Evolutionary conservation across 2,329 filamentous ascomycete species (phyloP).

Genomic region (Hymenoscyphus scutula): DNA sequence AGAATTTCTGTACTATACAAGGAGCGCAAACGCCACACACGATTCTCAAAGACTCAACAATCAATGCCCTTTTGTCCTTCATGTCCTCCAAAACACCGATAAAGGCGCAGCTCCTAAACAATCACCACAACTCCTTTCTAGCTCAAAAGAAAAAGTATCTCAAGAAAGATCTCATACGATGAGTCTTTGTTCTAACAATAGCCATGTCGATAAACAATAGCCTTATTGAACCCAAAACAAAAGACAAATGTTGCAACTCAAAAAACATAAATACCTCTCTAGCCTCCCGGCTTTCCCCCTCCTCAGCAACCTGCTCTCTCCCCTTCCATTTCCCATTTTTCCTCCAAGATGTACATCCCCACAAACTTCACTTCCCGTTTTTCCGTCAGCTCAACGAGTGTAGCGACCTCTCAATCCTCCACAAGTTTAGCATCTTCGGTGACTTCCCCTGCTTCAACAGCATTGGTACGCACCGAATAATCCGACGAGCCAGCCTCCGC

Average conservation of each 20-base stretch:
- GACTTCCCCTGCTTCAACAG: background rate
- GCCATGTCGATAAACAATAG: background rate
- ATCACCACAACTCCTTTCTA: background rate
- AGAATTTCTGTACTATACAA: too few relatives aligned
- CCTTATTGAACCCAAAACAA: background rate
- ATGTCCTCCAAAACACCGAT: background rate
- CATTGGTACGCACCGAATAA: background rate
- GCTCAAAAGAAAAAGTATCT: background rate
- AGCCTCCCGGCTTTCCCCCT: background rate
- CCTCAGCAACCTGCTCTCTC: background rate
- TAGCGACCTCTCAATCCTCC: background rate
- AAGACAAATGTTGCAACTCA: background rate
- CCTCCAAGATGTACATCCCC: background rate
- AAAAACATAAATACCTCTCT: background rate
- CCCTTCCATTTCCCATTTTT: background rate
- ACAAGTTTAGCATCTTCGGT: background rate
- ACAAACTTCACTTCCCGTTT: background rate
- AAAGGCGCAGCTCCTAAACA: background rate
- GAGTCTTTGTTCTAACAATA: background rate
- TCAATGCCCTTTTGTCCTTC: background rate
- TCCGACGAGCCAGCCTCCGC: background rate
- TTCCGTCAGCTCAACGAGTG: background rate
- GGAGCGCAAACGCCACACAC: background rate
- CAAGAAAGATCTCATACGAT: background rate
- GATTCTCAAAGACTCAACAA: background rate